Base-by-base conservation (phyloP, 345 rosid species). In the Xanthoceras sorbifolium region DNA sequence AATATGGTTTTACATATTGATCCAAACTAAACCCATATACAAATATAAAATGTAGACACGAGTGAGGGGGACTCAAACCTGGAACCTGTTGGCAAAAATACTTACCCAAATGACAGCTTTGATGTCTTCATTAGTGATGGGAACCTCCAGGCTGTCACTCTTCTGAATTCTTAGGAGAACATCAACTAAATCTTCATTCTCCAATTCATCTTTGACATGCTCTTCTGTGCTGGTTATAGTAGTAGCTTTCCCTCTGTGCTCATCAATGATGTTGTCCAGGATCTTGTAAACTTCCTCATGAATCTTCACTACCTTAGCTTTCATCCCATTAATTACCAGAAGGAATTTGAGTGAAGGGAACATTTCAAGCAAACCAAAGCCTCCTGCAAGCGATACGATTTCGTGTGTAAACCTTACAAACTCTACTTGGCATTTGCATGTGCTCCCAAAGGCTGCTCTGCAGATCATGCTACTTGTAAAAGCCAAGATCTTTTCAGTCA, bases 131-230 rank as follows among this genome's bases (percentile, higher is more conserved):
- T 31, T 12, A 25, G 72, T 23, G 15, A 68, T 38, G 25, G 31
- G 57, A 23, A 68, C 9, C 23, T 48, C 38, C 14, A 64, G 46
- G 26, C 42, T 17, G 9, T 46, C 68, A 64, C 44, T 64, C 7
- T 32, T 20, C 18, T 34, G 69, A 64, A 64, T 20, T 34, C 31
- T 23, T 14, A 70, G 38, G 66, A 38, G 76, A 34, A 55, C 79
- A 31, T 77, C 71, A 28, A 83, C 76, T 15, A 52, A 38, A 38
- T 80, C 44, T 18, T 55, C 52, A n/a, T 75, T 52, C 38, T 67
- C 69, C 40, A n/a, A 10, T 50, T 75, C 75, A 50, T 9, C 55
- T 14, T 60, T 0, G 36, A 42, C 55, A 17, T 17, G 57, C 12
- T 44, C 4, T 1, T 32, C 36, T 32, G 36, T 32, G 36, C 36